phyloP scores from a whole-genome alignment of 768 basidiomycete species.

The Suillus lakei region DNA sequence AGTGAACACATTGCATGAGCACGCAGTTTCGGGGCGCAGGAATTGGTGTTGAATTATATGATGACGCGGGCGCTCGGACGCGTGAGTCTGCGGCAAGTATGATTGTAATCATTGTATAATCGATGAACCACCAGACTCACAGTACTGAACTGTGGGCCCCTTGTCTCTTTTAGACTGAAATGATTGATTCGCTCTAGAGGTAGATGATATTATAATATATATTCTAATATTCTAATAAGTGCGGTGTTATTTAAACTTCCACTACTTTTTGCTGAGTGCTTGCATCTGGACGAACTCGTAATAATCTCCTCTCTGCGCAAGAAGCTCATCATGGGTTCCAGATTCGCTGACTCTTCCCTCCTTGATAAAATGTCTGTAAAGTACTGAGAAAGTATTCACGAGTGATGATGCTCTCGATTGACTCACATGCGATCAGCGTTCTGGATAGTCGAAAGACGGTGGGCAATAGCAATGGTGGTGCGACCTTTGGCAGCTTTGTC shows the following conservation, averaged over 20 bases:
- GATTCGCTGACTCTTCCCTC: slow-evolving; percentile 85
- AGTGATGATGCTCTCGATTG: not conserved
- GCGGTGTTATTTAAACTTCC: not conserved
- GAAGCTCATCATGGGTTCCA: slow-evolving; percentile 87
- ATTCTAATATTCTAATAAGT: too few species aligned
- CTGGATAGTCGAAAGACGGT: slow-evolving; percentile 91
- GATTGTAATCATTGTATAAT: not conserved
- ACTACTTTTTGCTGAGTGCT: slow-evolving; percentile 54
- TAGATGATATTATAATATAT: not conserved
- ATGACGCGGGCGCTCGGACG: not conserved
- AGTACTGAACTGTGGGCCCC: not conserved
- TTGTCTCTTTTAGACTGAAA: not conserved
- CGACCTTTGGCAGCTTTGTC: slow-evolving; percentile 92
- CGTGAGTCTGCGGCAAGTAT: too few species aligned
- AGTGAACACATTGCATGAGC: not conserved
- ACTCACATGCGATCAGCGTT: slow-evolving; percentile 86
- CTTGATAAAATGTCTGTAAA: slow-evolving; percentile 80
- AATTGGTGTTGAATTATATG: not conserved
- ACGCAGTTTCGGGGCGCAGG: not conserved
- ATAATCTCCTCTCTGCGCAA: slow-evolving; percentile 68
- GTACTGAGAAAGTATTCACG: slow-evolving; percentile 4
- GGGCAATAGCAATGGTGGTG: slow-evolving; percentile 95
- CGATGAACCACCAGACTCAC: not conserved
- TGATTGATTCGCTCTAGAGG: not conserved
- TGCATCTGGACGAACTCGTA: slow-evolving; percentile 91